phyloP scores from a whole-genome alignment of 2,329 filamentous ascomycete genomes.

The Colletotrichum coccodes region DNA sequence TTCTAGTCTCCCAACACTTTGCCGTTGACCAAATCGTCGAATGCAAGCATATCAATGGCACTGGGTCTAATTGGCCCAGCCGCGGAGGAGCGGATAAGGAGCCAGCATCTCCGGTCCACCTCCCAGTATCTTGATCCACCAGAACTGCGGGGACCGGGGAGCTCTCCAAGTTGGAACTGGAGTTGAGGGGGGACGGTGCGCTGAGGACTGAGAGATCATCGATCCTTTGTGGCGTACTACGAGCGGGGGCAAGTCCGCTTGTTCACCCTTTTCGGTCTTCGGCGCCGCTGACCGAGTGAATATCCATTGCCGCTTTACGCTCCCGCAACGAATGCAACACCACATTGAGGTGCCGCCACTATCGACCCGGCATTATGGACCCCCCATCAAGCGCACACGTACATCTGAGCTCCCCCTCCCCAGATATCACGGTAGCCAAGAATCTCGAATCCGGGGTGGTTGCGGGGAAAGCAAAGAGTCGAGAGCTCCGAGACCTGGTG shows the following conservation, averaged over 20 bases:
- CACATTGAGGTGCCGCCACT: background rate
- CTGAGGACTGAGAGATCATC: background rate
- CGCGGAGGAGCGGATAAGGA: background rate
- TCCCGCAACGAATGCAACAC: background rate
- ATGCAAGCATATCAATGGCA: background rate
- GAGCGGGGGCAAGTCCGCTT: background rate
- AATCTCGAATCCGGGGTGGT: slow-evolving; percentile 22
- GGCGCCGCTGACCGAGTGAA: slow-evolving; percentile 10
- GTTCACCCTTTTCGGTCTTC: background rate
- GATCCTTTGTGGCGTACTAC: background rate
- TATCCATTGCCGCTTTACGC: background rate
- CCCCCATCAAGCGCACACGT: background rate
- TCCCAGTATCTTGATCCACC: background rate
- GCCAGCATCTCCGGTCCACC: background rate
- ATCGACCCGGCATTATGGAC: background rate
- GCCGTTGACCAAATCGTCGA: background rate
- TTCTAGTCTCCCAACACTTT: slow-evolving; percentile 9
- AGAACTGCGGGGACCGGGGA: background rate
- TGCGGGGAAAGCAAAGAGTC: slow-evolving; percentile 12
- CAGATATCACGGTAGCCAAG: slow-evolving; percentile 23
- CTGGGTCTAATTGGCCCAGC: background rate
- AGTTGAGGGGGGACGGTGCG: background rate
- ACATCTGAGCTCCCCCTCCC: background rate
- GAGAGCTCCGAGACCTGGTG: background rate
- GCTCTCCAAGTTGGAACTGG: background rate